These are phyloP conservation scores for Rhizopogon vulgaris DNA, from an alignment of 768 basidiomycete genomes.

Conservation along the genomic window DNA sequence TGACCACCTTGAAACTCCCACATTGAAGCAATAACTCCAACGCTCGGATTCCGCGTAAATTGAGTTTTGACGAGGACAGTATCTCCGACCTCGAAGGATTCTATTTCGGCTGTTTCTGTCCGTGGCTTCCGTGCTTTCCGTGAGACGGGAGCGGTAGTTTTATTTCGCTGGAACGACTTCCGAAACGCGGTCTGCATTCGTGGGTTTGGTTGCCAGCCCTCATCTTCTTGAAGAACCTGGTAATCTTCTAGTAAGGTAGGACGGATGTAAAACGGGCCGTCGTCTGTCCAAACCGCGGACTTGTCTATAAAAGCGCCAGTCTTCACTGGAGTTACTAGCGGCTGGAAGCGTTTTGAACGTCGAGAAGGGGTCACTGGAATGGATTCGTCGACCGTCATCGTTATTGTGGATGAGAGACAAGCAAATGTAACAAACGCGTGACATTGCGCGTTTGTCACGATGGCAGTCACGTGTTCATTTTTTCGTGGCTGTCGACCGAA, in stretches of 20 bases:
- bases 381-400: background rate
- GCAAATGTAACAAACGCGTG: background rate
- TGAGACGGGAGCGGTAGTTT: conserved; percentile 11
- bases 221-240: conserved; percentile 20
- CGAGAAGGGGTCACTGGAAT: conserved; percentile 25
- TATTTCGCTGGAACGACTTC: conserved; percentile 20
- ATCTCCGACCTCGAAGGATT: conserved; percentile 54
- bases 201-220: conserved; percentile 14
- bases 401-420: background rate
- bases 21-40: conserved; percentile 66
- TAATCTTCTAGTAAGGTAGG: conserved; percentile 21
- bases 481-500: too few relatives aligned
- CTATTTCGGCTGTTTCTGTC: conserved; percentile 8
- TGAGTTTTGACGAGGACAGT: conserved; percentile 53
- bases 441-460: background rate
- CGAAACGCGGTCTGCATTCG: conserved; percentile 23
- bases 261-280: conserved; percentile 14
- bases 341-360: conserved; percentile 32
- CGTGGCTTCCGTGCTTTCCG: conserved; percentile 6
- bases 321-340: conserved; percentile 23
- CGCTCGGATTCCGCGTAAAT: conserved; percentile 43
- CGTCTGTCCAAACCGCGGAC: conserved; percentile 19
- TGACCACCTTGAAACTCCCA: conserved; percentile 44
- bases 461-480: background rate
- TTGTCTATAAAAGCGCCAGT: conserved; percentile 21